Percentiles rank a stretch among this genome's conserved stretches.
Conservation (phyloP, 495 filamentous ascomycete species). For the Aspergillus baeticus region DNA sequence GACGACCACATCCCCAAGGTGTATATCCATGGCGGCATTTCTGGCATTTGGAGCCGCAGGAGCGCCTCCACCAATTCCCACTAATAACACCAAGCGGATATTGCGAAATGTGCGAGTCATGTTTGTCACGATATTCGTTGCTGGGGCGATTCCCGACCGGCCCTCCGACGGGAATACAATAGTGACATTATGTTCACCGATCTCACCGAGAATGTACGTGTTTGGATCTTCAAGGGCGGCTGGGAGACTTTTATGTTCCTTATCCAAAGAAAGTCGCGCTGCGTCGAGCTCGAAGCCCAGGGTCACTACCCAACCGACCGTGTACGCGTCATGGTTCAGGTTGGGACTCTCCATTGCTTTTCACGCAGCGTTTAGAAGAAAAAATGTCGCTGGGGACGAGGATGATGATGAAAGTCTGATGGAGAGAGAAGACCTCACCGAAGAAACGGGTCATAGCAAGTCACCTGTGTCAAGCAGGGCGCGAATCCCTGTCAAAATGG, state of each 20-base stretch:
- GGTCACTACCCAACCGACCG: constrained; percentile 45
- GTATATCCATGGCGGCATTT: constrained; percentile 17
- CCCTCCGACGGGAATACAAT: constrained; percentile 16
- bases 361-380: too few species aligned
- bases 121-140: background rate
- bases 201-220: constrained; percentile 30
- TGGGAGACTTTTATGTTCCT: constrained; percentile 16
- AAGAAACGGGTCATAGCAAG: too few species aligned
- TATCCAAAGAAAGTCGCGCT: constrained; percentile 36
- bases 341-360: too few species aligned
- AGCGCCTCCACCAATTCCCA: constrained; percentile 43
- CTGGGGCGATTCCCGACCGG: background rate
- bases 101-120: constrained; percentile 34
- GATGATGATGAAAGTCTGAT: too few species aligned
- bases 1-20: constrained; percentile 40
- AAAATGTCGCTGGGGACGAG: too few species aligned
- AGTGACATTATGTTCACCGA: constrained; percentile 40
- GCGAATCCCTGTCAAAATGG: too few species aligned
- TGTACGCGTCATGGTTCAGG: constrained; percentile 26
- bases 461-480: too few species aligned
- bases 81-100: constrained; percentile 40
- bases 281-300: constrained; percentile 35
- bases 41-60: background rate
- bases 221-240: constrained; percentile 25
- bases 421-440: too few species aligned